Conservation (phyloP, 1,284 basidiomycete genomes). For the Coniophora puteana region DNA sequence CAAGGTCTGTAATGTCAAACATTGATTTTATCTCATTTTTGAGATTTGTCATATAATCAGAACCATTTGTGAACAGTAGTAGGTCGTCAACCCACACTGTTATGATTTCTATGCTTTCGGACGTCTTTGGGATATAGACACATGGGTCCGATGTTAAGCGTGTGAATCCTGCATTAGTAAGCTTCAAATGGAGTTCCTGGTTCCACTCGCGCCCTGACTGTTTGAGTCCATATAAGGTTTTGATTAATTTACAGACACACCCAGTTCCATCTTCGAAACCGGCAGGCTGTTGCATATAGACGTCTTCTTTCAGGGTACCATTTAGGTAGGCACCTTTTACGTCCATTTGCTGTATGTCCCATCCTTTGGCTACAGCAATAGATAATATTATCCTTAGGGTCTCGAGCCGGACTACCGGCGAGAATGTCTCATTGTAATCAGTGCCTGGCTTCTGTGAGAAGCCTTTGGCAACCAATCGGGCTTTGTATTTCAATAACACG, state of each 20-base stretch:
- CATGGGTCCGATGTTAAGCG: not conserved
- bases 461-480: conserved; percentile 35
- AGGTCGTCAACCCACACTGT: conserved; percentile 11
- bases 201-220: conserved; percentile 4
- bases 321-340: conserved; percentile 32
- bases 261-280: not conserved
- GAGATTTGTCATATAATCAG: not conserved
- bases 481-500: conserved; percentile 30
- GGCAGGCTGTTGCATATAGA: conserved; percentile 1
- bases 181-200: not conserved
- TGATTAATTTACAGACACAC: not conserved
- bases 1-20: conserved; percentile 3
- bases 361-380: conserved; percentile 20
- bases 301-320: conserved; percentile 8
- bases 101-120: not conserved
- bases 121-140: conserved; percentile 1
- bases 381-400: conserved; percentile 27
- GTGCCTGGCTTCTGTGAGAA: conserved; percentile 34
- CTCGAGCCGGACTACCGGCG: conserved; percentile 27
- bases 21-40: not conserved
- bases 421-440: conserved; percentile 36
- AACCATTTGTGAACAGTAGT: not conserved
- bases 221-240: conserved; percentile 1
- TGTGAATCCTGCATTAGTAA: not conserved
- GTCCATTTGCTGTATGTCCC: conserved; percentile 28